Base-by-base conservation (phyloP, 2,329 filamentous ascomycete species). In the Knoxdaviesia capensis region DNA sequence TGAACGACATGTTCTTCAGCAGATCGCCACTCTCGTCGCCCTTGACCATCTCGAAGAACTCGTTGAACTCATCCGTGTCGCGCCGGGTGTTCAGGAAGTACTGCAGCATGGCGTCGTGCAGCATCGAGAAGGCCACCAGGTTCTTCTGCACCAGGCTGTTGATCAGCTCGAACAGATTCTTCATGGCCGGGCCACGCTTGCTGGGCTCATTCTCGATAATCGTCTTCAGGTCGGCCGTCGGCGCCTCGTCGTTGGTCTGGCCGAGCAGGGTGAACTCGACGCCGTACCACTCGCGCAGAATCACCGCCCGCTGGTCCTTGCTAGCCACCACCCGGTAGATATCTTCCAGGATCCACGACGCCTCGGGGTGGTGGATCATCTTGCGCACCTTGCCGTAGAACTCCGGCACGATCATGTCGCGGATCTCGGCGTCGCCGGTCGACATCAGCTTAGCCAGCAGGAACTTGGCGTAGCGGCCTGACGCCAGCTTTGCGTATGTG, bases 401-500 rank as follows among this genome's bases (percentile, higher is more conserved):
- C 58, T 98, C 87, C 37, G 84, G 80, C 8, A 98, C 77, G 52
- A 98, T 83, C 49, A 92, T 62, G 55, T 94, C 82, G 52, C 86
- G 74, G 48, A 92, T 85, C 59, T 88, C 82, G 36, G 75, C 66
- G 55, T 94, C 85, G 47, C 86, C 85, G 55, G 93, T 83, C n/a
- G 92, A 81, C 48, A 98, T 72, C 53, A 98, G 69, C 63, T 98
- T 98, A 50, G 85, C 90, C 46, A 98, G 85, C 53, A 98, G 61
- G 59, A 96, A 98, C 63, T 98, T 98, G 53, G 88, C 88, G 56
- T 98, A 98, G 59, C 81, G 82, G 63, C 87, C 93, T 66, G 96
- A 87, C 3, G 87, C 86, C 50, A 98, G 65, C 50, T 82, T 74
- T 37, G 76, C 73, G 58, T 92, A 94, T 50, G 80, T 79, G 11